Percentiles rank a stretch among this genome's conserved stretches.
phyloP scores from a whole-genome alignment of 1,284 basidiomycete genomes.

The Fomitopsis palustris region DNA sequence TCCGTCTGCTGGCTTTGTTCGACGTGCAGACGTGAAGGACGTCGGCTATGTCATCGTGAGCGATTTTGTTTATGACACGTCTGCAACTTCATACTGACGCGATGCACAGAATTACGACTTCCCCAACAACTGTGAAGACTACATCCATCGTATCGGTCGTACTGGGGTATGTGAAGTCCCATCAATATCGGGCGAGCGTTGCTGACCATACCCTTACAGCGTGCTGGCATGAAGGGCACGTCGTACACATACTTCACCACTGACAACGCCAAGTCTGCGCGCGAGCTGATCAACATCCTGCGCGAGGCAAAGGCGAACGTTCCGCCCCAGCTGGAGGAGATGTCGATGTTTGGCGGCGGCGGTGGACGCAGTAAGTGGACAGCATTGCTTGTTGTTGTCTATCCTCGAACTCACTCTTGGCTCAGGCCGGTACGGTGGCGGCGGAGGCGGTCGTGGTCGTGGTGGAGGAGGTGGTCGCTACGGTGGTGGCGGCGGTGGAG shows the following conservation, averaged over 20 bases:
- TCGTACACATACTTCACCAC: conserved; percentile 97
- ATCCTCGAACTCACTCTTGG: neutral
- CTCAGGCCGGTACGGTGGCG: conserved; percentile 29
- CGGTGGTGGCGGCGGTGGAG: conserved; percentile 28
- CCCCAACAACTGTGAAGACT: conserved; percentile 95
- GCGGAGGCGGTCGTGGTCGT: conserved; percentile 30
- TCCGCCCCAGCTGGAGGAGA: conserved; percentile 90
- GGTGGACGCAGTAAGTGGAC: conserved; percentile 58
- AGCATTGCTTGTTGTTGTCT: neutral
- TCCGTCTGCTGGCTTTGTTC: conserved; percentile 27
- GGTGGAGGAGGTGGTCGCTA: conserved; percentile 38
- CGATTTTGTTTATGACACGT: conserved; percentile 20
- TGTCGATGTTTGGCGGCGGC: conserved; percentile 83
- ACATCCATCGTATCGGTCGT: conserved; percentile 91
- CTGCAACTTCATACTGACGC: conserved; percentile 18
- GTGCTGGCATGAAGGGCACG: conserved; percentile 85
- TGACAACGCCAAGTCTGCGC: conserved; percentile 92
- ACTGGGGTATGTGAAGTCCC: conserved; percentile 58
- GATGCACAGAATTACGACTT: conserved; percentile 85
- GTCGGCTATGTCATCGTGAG: conserved; percentile 89
- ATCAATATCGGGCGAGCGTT: neutral
- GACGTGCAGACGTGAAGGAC: conserved; percentile 85
- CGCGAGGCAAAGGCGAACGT: conserved; percentile 88
- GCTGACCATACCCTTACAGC: conserved; percentile 40
- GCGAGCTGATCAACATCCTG: conserved; percentile 87